Evolutionary conservation across 192 early-diverging fungal genomes (phyloP).

Genomic region (Cetraspora pellucida): DNA sequence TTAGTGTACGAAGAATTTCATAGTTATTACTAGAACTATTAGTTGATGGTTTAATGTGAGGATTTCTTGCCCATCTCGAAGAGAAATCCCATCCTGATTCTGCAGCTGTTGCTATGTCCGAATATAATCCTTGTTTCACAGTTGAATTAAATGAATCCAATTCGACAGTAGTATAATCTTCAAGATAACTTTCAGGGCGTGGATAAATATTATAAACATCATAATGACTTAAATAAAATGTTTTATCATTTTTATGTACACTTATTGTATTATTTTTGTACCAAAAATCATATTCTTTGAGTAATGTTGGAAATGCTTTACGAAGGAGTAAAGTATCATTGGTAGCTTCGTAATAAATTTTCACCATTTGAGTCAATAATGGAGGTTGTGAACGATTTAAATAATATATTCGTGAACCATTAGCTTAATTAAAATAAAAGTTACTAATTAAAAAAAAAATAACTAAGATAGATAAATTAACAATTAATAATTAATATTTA

Average conservation of each 20-base stretch:
- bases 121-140: slow-evolving; percentile 49
- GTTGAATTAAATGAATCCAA: slow-evolving; percentile 40
- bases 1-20: slow-evolving; percentile 52
- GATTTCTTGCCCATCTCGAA: slow-evolving; percentile 56
- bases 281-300: slow-evolving; percentile 70
- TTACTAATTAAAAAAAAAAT: slow-evolving; percentile 13
- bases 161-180: slow-evolving; percentile 59
- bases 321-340: slow-evolving; percentile 50
- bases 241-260: slow-evolving; percentile 37
- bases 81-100: slow-evolving; percentile 78
- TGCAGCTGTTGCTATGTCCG: slow-evolving; percentile 67
- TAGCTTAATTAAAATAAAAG: slow-evolving; percentile 46
- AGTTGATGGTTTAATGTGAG: slow-evolving; percentile 1
- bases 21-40: slow-evolving; percentile 12
- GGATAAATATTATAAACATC: slow-evolving; percentile 56
- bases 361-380: slow-evolving; percentile 69
- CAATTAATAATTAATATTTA: not conserved
- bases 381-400: slow-evolving; percentile 78
- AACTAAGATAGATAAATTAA: slow-evolving; percentile 11
- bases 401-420: slow-evolving; percentile 76
- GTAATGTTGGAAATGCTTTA: slow-evolving; percentile 55
- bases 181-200: slow-evolving; percentile 67
- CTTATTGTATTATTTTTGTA: slow-evolving; percentile 50
- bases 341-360: slow-evolving; percentile 57
- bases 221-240: slow-evolving; percentile 55